These are phyloP conservation scores for Apophysomyces variabilis DNA, from an alignment of 371 early-diverging fungal genomes.

Conservation along the genomic window DNA sequence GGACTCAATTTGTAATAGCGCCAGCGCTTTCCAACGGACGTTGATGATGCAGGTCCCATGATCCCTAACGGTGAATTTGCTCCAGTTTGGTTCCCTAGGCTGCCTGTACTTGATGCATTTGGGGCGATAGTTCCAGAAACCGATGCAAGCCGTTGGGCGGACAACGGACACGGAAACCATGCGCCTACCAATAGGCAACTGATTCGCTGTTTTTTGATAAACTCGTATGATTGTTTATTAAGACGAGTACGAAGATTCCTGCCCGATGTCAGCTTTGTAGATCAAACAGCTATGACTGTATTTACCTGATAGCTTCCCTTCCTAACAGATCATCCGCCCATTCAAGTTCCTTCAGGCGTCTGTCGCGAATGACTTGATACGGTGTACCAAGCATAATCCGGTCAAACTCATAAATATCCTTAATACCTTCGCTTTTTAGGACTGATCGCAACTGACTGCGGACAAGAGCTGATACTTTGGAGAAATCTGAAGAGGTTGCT, in stretches of 20 bases:
- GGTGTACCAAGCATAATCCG: slow-evolving; percentile 68
- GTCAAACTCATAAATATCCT: slow-evolving; percentile 59
- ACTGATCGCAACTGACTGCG: slow-evolving; percentile 57
- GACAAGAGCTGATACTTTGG: slow-evolving; percentile 61
- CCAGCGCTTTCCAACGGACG: slow-evolving; percentile 41
- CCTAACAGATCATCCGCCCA: slow-evolving; percentile 71
- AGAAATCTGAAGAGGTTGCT: slow-evolving; percentile 63
- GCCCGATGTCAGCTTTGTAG: background rate
- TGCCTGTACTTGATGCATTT: background rate
- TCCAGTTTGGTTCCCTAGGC: background rate
- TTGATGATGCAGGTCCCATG: slow-evolving; percentile 12
- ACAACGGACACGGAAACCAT: slow-evolving; percentile 68
- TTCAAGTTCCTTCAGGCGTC: slow-evolving; percentile 73
- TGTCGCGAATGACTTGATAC: slow-evolving; percentile 65
- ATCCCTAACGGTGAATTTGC: slow-evolving; percentile 15
- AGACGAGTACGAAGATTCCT: slow-evolving; percentile 68
- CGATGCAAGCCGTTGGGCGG: slow-evolving; percentile 20
- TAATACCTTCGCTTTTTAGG: slow-evolving; percentile 43
- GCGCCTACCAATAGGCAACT: slow-evolving; percentile 70
- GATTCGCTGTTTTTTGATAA: slow-evolving; percentile 73
- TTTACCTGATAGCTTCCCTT: slow-evolving; percentile 67
- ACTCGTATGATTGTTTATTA: slow-evolving; percentile 71
- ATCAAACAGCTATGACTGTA: background rate
- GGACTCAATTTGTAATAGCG: slow-evolving; percentile 70
- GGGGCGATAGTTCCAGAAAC: background rate